Evolutionary conservation across 2,329 filamentous ascomycete genomes (phyloP), one percentile per base, ranked within the genome.

Genomic region (Fusarium sp.): DNA sequence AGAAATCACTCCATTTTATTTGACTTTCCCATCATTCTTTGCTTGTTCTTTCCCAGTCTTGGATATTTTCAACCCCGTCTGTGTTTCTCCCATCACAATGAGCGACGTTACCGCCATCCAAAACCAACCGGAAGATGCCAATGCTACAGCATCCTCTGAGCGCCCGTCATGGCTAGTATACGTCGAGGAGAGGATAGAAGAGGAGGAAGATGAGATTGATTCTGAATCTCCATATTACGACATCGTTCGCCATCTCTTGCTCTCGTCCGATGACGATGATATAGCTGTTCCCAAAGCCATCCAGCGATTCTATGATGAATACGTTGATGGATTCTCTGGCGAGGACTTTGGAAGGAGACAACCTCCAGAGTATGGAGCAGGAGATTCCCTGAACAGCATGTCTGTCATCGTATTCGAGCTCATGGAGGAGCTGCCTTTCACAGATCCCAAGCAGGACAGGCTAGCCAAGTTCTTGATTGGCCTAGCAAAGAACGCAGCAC

Each of bases 401-500:
- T 9, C 53, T 1, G 5, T 8, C 2, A 7, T 32, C 5, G 37
- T 35, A 9, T 48, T 51, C 13, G 57, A 57, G 6, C 15, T 14
- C 0, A 49, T 13, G 0, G 8, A 4, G 0, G 31, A 42, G 3
- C 13, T 63, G 1, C 10, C 46, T 6, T 53, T 45, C 19, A 47
- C 48, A 2, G 57, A 35, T 9, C 19, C 15, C 10, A 31, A 35
- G 2, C 52, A 61, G 23, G 52, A 61, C 3, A 49, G 21, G 14
- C 44, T 63, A n/a, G 41, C 37, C 7, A 23, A 61, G 10, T 14
- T 63, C 8, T 27, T 61, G 14, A 29, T 54, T 8, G 49, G n/a
- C 0, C 23, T 61, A 4, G 49, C 41, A 25, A 33, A 15, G 6
- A n/a, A 11, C 1, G 53, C 53, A 9, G 48, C 42, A 9, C 15